A percentile compares a stretch with the other conserved stretches of the same genome.
Conservation (phyloP, 331 rosid species). For the Arachis monticola region DNA sequence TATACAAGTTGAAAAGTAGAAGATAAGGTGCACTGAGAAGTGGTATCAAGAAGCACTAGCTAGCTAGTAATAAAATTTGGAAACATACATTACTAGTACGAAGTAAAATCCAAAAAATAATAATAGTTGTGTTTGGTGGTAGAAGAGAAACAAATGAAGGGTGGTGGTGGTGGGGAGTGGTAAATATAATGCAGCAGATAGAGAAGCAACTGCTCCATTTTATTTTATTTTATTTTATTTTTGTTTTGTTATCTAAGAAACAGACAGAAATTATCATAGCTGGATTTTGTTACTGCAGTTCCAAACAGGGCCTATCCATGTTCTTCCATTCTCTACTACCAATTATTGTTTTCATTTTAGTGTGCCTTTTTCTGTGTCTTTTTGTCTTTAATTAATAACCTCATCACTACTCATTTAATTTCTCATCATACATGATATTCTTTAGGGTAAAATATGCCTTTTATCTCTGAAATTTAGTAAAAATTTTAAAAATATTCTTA, state of each 20-base stretch:
- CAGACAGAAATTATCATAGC: constrained; percentile 67
- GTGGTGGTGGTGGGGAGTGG: constrained; percentile 51
- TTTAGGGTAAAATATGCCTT: too few relatives aligned
- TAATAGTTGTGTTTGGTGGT: neutral
- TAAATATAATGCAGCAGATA: constrained; percentile 39
- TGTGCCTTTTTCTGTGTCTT: constrained; percentile 36
- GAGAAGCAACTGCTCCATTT: constrained; percentile 50
- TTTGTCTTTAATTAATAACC: constrained; percentile 28
- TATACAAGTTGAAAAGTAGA: constrained; percentile 34
- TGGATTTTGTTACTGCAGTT: constrained; percentile 72
- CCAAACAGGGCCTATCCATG: constrained; percentile 64
- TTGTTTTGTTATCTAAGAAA: constrained; percentile 59
- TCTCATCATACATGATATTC: too few relatives aligned
- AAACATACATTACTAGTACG: too few relatives aligned
- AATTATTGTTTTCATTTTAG: constrained; percentile 55
- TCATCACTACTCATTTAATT: too few relatives aligned
- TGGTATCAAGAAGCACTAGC: constrained; percentile 39
- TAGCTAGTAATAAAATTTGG: neutral
- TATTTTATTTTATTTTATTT: neutral
- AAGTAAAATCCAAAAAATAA: neutral
- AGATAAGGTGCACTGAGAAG: constrained; percentile 42
- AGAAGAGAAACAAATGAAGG: constrained; percentile 30
- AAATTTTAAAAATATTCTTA: too few relatives aligned
- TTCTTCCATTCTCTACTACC: constrained; percentile 47
- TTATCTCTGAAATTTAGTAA: too few relatives aligned